Base-by-base conservation (phyloP, 129 eudicot species). In the Escallonia rubra region DNA sequence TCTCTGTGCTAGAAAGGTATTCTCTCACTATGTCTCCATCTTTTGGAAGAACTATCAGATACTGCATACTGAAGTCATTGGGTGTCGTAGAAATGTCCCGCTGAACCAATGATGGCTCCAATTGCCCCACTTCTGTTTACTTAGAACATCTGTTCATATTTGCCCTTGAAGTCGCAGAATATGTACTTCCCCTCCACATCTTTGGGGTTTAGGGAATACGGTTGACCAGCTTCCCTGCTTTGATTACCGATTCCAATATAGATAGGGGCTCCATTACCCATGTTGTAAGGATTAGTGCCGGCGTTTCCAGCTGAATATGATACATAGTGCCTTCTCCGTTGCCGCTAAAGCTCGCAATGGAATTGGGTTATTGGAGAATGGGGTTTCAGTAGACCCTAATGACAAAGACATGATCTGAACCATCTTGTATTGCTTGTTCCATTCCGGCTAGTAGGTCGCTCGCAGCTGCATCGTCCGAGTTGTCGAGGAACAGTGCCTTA, bases 371-470 rank as follows among this genome's bases (percentile, higher is more conserved):
- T 69, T 57, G 39, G 23, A 66, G 66, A 83, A 79, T 0, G 60
- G 72, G 10, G 85, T 79, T 38, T 72, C 76, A 1, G 9, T 0
- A 48, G 76, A 80, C 55, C 81, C 85, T 65, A 80, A 66, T 0
- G 85, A 83, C 40, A 80, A 67, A 3, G 89, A 80, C 82, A 84
- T 70, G 76, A 68, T 80, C 89, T 2, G 77, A 85, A 39, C 82
- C 85, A 2, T 80, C 85, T 74, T 74, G 80, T 15, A 84, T 77
- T 8, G 83, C 83, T 77, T 77, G 80, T 67, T 84, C 89, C 75
- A 84, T 84, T 40, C 82, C 85, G 5, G 83, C 83, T 34, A 84
- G 58, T 48, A 80, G 76, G 56, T 84, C 89, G 64, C 77, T 74
- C 7, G 83, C 80, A 15, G 83, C 83, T 49, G 85, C 75, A 13